Evolutionary conservation across 345 rosid genomes (phyloP), one percentile per base, ranked within the genome.

Genomic region (Populus davidiana): DNA sequence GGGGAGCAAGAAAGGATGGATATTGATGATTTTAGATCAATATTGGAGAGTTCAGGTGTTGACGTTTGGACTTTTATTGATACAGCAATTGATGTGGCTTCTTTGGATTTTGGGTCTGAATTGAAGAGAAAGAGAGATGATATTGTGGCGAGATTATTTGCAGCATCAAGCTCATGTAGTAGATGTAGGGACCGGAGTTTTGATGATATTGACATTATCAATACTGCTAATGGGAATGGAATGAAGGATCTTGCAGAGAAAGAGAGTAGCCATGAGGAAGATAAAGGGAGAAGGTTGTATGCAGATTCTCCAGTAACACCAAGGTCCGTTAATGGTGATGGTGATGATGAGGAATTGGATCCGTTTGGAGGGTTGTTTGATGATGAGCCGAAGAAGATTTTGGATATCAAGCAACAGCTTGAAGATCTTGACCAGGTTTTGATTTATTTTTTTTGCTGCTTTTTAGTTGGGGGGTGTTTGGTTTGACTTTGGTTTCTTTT

Each of bases 31-130:
- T 91, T 96, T 50, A 86, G 99, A 75, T 85, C 91, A 39, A 81
- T 93, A 72, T 82, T 93, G 64, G 94, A 92, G 16, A 88, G 87
- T 68, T 87, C 93, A 5, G 97, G 93, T 16, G 97, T 93, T 25
- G 99, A 96, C 77, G 97, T 96, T 33, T 96, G 97, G 97, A 85
- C 91, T 54, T 92, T 95, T 44, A 90, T 95, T 50, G 98, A 95
- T 68, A 87, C 98, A 2, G 98, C 97, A 74, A 90, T 96, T 73
- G 64, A 84, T 52, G 92, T 93, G 65, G 99, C 97, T 6, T 86
- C 97, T 20, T 79, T 87, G 84, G 98, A 93, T 81, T 81, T 82
- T 68, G 87, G 87, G 14, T 76, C 82, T 23, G 98, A 96, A 76
- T 75, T 96, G 83, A 96, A 87, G 86, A 82, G 74, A 1, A 80